These are phyloP conservation scores for Hysterium pulicare DNA, from an alignment of 2,329 filamentous ascomycete species.

Conservation along the genomic window DNA sequence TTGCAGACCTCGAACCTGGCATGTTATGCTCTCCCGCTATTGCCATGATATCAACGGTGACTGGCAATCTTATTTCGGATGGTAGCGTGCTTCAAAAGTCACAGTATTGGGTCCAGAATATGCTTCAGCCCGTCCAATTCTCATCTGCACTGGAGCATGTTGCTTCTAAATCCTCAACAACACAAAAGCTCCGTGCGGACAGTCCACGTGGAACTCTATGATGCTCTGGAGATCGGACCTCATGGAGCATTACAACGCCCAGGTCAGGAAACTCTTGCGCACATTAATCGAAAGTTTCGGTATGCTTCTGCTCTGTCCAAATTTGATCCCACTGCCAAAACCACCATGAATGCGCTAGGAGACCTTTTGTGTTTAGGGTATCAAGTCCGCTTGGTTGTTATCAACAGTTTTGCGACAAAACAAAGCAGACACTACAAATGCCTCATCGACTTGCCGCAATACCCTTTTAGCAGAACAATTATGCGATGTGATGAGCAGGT, in stretches of 20 bases:
- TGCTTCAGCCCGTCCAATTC: conserved; percentile 7
- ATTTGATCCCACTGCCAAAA: conserved; percentile 8
- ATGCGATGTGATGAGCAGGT: conserved; percentile 25
- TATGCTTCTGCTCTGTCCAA: conserved; percentile 14
- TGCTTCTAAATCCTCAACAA: background rate
- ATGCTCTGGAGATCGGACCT: conserved; percentile 24
- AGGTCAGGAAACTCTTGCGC: conserved; percentile 7
- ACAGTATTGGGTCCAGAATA: conserved; percentile 9
- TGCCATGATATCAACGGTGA: background rate
- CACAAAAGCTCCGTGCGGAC: too few relatives aligned
- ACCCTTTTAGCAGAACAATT: conserved; percentile 31
- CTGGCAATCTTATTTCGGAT: background rate
- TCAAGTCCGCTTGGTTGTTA: conserved; percentile 11
- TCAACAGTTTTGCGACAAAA: too few relatives aligned
- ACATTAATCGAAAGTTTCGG: background rate
- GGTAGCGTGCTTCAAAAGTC: background rate
- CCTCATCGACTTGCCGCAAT: conserved; percentile 24
- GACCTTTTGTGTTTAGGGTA: conserved; percentile 11
- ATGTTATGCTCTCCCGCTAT: background rate
- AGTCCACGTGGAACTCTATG: background rate
- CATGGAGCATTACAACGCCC: conserved; percentile 27
- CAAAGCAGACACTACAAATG: too few relatives aligned
- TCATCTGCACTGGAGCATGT: background rate
- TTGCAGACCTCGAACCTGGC: background rate
- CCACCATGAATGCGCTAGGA: conserved; percentile 13